Base-by-base conservation (phyloP, 176 grass and related monocot genomes). In the Oryza meridionalis region DNA sequence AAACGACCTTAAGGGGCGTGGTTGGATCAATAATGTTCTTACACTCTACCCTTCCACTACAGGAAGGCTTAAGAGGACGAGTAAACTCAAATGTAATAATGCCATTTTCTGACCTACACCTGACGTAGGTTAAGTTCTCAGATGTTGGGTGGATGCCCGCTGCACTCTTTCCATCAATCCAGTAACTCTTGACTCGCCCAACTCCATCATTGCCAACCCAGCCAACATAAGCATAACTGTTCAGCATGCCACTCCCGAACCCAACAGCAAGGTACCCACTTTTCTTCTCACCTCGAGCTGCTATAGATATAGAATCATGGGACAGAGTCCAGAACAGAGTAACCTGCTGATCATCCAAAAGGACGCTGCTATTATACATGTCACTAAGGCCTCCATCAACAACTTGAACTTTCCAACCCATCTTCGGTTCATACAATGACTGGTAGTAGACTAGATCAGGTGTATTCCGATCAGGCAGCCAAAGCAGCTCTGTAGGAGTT, bases 371-470 rank as follows among this genome's bases (percentile, higher is more conserved):
- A 83, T 91, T 97, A 77, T 97, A 94, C 94, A 97, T 97, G 84
- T 97, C 94, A 8, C 84, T 90, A 38, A 97, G 88, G 77, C 94
- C 94, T 75, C 94, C 94, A 84, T 94, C 94, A 38, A 97, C 91
- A 46, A 97, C 94, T 55, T 89, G 90, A 84, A 94, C 86, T 69
- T 93, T 97, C 97, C 97, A 99, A n/a, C 97, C 93, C 93, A 94
- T 96, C 84, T 99, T 96, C 5, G 88, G 85, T 44, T 90, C 91
- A 29, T 97, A 97, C 29, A 90, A 40, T 9, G 93, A 93, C 47
- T 99, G 97, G 68, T 99, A 99, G 63, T 94, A 99, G 47, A 99
- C 90, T 67, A 89, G 88, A 88, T 96, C 97, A 45, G 97, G 97
- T 2, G 97, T 99, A 67, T 99, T 96, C 49, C 97, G 90, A 86